These are phyloP conservation scores for Citrus glauca DNA, from an alignment of 345 rosid genomes.

Conservation along the genomic window DNA sequence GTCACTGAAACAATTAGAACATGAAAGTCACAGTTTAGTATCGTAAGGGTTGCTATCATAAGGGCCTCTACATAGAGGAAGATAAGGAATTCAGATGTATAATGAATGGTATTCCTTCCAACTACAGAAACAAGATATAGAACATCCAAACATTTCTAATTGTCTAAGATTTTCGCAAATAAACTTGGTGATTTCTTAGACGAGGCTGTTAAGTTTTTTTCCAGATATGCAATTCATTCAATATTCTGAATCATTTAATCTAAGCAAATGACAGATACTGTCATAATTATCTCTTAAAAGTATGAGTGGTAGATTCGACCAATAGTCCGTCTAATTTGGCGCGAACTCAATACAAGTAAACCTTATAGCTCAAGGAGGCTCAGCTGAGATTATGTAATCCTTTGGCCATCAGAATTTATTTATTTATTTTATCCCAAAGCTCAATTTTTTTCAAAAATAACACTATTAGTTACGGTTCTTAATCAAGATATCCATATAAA, in stretches of 20 bases:
- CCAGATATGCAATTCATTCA: neutral
- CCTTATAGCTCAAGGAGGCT: neutral
- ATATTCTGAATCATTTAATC: neutral
- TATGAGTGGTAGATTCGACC: neutral
- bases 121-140: neutral
- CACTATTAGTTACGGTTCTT: neutral
- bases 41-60: neutral
- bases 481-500: neutral
- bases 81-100: neutral
- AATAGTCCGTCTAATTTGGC: neutral
- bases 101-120: neutral
- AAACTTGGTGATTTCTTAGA: neutral
- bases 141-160: neutral
- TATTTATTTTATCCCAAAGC: no score
- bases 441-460: neutral
- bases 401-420: no score
- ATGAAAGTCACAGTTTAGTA: neutral
- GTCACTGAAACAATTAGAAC: conserved; percentile 41
- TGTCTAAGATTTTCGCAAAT: neutral
- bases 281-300: neutral
- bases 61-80: conserved; percentile 1
- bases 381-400: neutral
- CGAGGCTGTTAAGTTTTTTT: neutral
- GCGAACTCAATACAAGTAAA: neutral
- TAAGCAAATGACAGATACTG: neutral